Percentiles rank a stretch among this genome's conserved stretches.
Evolutionary conservation across 1,139 yeast genomes (phyloP).

Genomic region (Taiozyma sp.): DNA sequence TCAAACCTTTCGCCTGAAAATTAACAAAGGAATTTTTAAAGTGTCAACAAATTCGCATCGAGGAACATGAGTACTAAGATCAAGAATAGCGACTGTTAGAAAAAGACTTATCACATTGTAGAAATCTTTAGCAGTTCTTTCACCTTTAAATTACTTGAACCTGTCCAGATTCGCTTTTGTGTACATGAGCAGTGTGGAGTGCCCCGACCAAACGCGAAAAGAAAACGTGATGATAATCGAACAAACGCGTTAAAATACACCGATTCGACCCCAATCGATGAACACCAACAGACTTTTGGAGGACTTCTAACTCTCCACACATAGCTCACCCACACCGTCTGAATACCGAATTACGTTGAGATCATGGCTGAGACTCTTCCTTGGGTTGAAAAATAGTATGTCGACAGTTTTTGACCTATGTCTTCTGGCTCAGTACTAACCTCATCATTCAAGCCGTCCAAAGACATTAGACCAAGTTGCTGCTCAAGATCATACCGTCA

Average conservation of each 20-base stretch:
- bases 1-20: too few species aligned
- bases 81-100: too few species aligned
- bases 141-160: neutral
- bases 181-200: neutral
- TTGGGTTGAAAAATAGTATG: constrained; percentile 25
- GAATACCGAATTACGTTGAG: neutral
- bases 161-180: too few species aligned
- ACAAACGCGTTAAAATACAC: too few species aligned
- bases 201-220: neutral
- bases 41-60: too few species aligned
- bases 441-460: constrained; percentile 36
- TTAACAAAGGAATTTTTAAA: too few species aligned
- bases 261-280: neutral
- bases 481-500: constrained; percentile 87
- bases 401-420: neutral
- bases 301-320: neutral
- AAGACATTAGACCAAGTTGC: constrained; percentile 77
- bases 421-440: constrained; percentile 3
- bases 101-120: too few species aligned
- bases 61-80: too few species aligned
- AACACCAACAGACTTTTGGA: neutral
- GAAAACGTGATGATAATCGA: neutral
- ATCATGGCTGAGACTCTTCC: constrained; percentile 11
- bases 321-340: neutral
- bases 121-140: too few species aligned